Percentiles rank a stretch among this genome's conserved stretches.
Evolutionary conservation across 2,329 filamentous ascomycete species (phyloP).

Genomic region (Colletotrichum phormii): DNA sequence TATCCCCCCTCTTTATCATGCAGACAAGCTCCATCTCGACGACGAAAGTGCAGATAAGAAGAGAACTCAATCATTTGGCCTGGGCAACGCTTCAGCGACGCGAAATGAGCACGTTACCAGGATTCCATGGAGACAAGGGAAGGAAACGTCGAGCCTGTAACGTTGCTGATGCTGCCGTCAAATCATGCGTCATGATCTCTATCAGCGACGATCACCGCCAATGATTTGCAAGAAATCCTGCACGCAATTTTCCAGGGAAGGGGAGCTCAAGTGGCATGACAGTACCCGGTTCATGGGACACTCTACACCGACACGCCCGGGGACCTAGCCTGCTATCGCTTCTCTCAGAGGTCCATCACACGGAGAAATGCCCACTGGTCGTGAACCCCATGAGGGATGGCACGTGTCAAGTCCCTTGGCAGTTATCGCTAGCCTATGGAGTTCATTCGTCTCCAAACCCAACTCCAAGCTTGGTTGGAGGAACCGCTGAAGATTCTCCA

Average conservation of each 20-base stretch:
- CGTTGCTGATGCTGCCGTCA: background rate
- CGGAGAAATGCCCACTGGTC: background rate
- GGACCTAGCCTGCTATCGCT: background rate
- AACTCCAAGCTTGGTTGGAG: constrained; percentile 1
- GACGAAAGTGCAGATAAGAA: background rate
- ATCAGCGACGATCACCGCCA: background rate
- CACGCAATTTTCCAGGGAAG: background rate
- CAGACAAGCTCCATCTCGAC: too few relatives aligned
- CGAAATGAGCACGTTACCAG: background rate
- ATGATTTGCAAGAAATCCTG: background rate
- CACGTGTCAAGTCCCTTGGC: constrained; percentile 3
- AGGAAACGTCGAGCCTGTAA: background rate
- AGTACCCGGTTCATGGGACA: background rate
- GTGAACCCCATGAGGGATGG: background rate
- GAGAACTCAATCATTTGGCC: background rate
- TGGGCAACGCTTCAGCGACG: background rate
- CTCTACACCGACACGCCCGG: background rate
- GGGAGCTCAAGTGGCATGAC: background rate
- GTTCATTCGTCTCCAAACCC: background rate
- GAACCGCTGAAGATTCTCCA: background rate
- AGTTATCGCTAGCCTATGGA: background rate
- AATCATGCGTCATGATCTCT: background rate
- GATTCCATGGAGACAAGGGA: background rate
- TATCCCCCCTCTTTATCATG: too few relatives aligned
- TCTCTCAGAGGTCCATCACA: background rate